Evolutionary conservation across 1,284 basidiomycete species (phyloP).

Genomic region (Cystobasidium pallidum): DNA sequence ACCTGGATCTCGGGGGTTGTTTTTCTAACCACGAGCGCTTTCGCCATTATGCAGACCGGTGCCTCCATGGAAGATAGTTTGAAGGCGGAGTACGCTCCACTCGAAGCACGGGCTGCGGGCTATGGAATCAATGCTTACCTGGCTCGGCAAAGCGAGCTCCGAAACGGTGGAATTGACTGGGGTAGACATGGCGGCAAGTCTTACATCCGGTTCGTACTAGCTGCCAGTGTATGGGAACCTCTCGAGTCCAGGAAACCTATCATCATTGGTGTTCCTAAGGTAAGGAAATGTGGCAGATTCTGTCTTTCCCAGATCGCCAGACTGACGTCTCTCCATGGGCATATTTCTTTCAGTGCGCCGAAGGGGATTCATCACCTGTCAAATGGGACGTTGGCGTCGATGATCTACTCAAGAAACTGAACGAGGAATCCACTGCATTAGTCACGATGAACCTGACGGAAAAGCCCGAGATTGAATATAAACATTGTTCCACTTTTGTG

Average conservation of each 20-base stretch:
- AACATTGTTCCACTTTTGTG: not conserved
- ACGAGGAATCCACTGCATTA: not conserved
- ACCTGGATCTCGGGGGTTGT: too few relatives aligned
- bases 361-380: not conserved
- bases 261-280: not conserved
- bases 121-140: not conserved
- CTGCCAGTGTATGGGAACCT: not conserved
- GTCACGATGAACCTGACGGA: not conserved
- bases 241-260: not conserved
- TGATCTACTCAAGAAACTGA: not conserved
- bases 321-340: too few relatives aligned
- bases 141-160: not conserved
- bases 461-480: not conserved
- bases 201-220: not conserved
- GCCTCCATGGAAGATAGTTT: not conserved
- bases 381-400: not conserved
- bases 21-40: too few relatives aligned
- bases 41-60: not conserved
- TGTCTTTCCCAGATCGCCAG: too few relatives aligned
- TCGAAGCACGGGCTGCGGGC: not conserved
- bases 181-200: not conserved
- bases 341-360: too few relatives aligned
- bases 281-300: not conserved
- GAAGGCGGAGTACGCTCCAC: not conserved
- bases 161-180: not conserved